These are phyloP conservation scores for Pseudogymnoascus sp. DNA, from an alignment of 2,329 filamentous ascomycete genomes.

Conservation along the genomic window DNA sequence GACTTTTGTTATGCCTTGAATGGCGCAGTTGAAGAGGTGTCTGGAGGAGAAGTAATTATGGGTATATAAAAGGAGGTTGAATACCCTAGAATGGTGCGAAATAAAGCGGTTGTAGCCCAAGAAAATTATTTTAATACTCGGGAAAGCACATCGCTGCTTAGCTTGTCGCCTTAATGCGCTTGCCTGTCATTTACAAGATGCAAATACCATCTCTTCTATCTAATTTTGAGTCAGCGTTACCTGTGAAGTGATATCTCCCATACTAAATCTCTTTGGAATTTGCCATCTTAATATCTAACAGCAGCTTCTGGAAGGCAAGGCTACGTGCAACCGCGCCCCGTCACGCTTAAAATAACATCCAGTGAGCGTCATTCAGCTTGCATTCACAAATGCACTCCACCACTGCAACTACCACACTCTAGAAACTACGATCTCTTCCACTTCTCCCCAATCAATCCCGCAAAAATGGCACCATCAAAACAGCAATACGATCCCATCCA, in stretches of 20 bases:
- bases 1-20: background rate
- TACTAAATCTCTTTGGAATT: background rate
- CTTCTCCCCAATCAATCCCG: background rate
- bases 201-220: background rate
- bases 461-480: constrained; percentile 14
- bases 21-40: no score
- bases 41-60: background rate
- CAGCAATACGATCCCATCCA: constrained; percentile 21
- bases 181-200: background rate
- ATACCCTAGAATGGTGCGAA: background rate
- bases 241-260: background rate
- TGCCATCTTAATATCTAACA: background rate
- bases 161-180: background rate
- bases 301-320: background rate
- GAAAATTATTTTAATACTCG: background rate
- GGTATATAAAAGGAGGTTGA: background rate
- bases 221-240: background rate
- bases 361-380: background rate
- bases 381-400: background rate
- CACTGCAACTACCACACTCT: no score
- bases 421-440: background rate
- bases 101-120: background rate
- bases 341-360: background rate
- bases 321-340: background rate
- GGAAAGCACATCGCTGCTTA: background rate